Conservation (phyloP, 352 stramenopile genomes). For the Phytophthora agathidicida region DNA sequence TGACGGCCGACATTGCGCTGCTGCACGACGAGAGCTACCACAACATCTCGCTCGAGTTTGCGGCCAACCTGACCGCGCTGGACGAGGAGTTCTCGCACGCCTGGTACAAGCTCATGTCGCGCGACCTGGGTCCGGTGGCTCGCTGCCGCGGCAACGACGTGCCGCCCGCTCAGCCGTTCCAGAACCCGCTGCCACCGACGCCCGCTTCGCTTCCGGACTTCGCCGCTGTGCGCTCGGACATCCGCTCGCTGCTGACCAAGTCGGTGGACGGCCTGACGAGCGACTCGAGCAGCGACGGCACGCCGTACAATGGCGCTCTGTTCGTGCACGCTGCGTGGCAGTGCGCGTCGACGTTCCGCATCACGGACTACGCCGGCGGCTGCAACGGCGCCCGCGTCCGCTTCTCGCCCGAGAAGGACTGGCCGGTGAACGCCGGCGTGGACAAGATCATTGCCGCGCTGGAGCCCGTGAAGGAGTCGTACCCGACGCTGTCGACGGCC, state of each 20-base stretch:
- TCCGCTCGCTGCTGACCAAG: constrained; percentile 36
- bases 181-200: constrained; percentile 52
- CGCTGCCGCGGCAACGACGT: constrained; percentile 52
- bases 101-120: constrained; percentile 61
- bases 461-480: constrained; percentile 87
- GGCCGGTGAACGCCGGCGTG: constrained; percentile 87
- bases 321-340: constrained; percentile 91
- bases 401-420: constrained; percentile 80
- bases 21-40: constrained; percentile 72
- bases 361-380: constrained; percentile 75
- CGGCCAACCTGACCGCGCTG: constrained; percentile 62
- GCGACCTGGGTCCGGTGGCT: constrained; percentile 57
- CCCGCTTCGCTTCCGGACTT: constrained; percentile 39
- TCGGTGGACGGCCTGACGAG: constrained; percentile 29
- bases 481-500: constrained; percentile 88
- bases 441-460: constrained; percentile 77
- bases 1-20: constrained; percentile 83
- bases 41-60: constrained; percentile 75
- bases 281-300: constrained; percentile 32
- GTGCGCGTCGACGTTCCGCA: constrained; percentile 85
- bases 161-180: constrained; percentile 51
- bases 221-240: constrained; percentile 32
- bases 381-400: constrained; percentile 89
- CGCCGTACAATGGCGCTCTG: constrained; percentile 39
- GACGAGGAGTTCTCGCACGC: constrained; percentile 77